phyloP scores from a whole-genome alignment of 2,329 filamentous ascomycete species.

The Sporothrix schenckii region DNA sequence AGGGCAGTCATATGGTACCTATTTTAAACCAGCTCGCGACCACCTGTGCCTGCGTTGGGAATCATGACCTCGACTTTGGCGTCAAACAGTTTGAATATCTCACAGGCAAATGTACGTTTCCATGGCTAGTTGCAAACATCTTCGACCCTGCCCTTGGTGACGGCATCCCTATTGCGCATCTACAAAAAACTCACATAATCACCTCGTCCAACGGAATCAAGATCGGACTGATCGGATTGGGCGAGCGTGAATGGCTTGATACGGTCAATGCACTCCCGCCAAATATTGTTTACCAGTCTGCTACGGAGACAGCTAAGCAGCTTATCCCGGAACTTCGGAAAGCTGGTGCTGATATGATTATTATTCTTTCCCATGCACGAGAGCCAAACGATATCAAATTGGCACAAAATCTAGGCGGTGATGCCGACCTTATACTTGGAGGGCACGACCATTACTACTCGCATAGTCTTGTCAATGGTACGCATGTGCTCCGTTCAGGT shows the following conservation, averaged over 20 bases:
- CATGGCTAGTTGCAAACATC: slow-evolving; percentile 88
- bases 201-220: slow-evolving; percentile 83
- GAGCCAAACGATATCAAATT: slow-evolving; percentile 90
- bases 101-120: slow-evolving; percentile 74
- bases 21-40: slow-evolving; percentile 78
- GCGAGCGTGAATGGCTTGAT: slow-evolving; percentile 84
- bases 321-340: slow-evolving; percentile 72
- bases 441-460: slow-evolving; percentile 90
- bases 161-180: slow-evolving; percentile 73
- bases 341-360: slow-evolving; percentile 78
- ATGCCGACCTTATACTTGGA: slow-evolving; percentile 83
- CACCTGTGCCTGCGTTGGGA: slow-evolving; percentile 82
- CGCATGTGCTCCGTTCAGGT: slow-evolving; percentile 82
- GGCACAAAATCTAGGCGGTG: slow-evolving; percentile 69
- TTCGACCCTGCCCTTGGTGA: slow-evolving; percentile 80
- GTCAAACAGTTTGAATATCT: slow-evolving; percentile 77
- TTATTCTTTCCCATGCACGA: slow-evolving; percentile 81
- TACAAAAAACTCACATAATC: slow-evolving; percentile 73
- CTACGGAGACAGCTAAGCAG: slow-evolving; percentile 72
- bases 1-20: slow-evolving; percentile 88
- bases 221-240: slow-evolving; percentile 81
- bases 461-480: slow-evolving; percentile 75
- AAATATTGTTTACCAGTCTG: slow-evolving; percentile 78
- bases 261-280: slow-evolving; percentile 87
- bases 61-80: slow-evolving; percentile 92